These are phyloP conservation scores for Poronia punctata DNA, from an alignment of 495 filamentous ascomycete species.

Conservation along the genomic window DNA sequence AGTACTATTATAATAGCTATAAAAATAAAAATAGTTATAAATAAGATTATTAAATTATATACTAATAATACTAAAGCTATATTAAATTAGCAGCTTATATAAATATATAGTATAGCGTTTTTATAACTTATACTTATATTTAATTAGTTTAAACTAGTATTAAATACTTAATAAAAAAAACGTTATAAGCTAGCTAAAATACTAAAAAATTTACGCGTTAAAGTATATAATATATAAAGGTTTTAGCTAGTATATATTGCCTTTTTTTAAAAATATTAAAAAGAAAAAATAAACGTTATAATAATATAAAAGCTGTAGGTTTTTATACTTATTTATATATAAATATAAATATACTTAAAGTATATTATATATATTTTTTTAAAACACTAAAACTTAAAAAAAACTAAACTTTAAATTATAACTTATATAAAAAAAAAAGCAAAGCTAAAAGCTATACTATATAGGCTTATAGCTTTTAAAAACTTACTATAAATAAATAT, in stretches of 20 bases:
- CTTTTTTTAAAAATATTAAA: background rate
- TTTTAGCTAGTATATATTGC: background rate
- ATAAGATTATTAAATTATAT: too few relatives aligned
- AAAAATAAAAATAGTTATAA: too few relatives aligned
- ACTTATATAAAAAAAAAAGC: conserved; percentile 1
- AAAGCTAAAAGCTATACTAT: background rate
- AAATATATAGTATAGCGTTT: background rate
- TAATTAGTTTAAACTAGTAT: background rate
- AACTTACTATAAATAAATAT: background rate
- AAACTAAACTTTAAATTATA: background rate
- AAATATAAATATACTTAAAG: background rate
- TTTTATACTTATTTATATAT: background rate
- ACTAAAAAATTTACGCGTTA: background rate
- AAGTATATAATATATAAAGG: background rate
- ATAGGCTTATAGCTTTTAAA: background rate
- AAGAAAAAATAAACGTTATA: background rate
- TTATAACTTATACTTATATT: background rate
- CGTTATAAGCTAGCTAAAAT: background rate
- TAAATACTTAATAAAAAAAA: background rate
- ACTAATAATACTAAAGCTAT: too few relatives aligned
- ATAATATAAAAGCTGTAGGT: background rate
- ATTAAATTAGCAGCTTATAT: too few relatives aligned
- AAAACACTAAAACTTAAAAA: background rate
- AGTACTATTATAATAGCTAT: too few relatives aligned
- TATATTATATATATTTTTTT: background rate